phyloP scores from a whole-genome alignment of 345 rosid genomes.

The Litchi chinensis region DNA sequence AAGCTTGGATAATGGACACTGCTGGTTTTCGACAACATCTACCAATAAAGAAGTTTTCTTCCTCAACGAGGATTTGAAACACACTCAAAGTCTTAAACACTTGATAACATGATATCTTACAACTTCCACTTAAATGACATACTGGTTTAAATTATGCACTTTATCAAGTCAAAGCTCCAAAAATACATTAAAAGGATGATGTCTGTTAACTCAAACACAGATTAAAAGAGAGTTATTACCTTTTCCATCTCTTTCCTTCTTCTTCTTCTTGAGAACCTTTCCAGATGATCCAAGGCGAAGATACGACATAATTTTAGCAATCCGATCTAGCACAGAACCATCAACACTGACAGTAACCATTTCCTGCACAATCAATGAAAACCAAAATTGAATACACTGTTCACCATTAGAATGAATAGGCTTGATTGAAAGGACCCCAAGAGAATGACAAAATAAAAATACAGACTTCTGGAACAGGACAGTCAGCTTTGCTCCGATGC shows the following conservation, averaged over 20 bases:
- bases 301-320: constrained; percentile 92
- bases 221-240: constrained; percentile 39
- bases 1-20: neutral
- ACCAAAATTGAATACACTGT: constrained; percentile 20
- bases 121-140: neutral
- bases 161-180: neutral
- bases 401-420: constrained; percentile 24
- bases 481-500: constrained; percentile 96
- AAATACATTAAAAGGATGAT: neutral
- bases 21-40: neutral
- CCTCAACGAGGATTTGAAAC: constrained; percentile 5
- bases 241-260: constrained; percentile 84
- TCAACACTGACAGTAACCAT: constrained; percentile 91
- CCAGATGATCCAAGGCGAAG: constrained; percentile 99
- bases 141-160: neutral
- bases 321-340: constrained; percentile 95
- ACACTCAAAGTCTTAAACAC: neutral
- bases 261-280: constrained; percentile 98
- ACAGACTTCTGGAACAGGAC: constrained; percentile 88
- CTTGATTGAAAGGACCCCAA: neutral
- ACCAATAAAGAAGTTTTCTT: constrained; percentile 1
- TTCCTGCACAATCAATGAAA: constrained; percentile 52
- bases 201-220: neutral
- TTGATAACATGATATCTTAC: neutral
- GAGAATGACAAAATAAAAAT: constrained; percentile 1